phyloP scores from a whole-genome alignment of 2,329 filamentous ascomycete genomes.

The Sclerotinia spermophila region DNA sequence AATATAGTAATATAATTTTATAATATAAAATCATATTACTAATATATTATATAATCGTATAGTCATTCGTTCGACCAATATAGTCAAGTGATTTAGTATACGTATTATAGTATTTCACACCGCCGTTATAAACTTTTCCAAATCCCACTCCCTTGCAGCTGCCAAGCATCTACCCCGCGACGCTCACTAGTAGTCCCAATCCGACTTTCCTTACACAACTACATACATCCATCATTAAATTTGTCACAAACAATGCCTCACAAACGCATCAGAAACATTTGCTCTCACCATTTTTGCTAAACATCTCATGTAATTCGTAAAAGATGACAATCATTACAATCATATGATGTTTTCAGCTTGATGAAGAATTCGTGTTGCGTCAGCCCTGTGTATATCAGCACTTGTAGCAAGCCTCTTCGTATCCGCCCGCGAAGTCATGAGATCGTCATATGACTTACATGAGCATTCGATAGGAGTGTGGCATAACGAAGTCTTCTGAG shows the following conservation, averaged over 20 bases:
- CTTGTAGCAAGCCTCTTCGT: conserved; percentile 8
- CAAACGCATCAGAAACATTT: background rate
- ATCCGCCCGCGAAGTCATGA: background rate
- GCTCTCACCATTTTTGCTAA: background rate
- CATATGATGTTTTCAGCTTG: conserved; percentile 14
- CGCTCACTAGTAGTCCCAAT: background rate
- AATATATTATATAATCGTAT: too few relatives aligned
- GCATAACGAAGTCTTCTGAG: background rate
- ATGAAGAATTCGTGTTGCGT: background rate
- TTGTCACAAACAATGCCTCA: background rate
- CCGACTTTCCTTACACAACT: background rate
- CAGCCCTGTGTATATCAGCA: background rate
- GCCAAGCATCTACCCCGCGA: conserved; percentile 3
- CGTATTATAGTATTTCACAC: too few relatives aligned
- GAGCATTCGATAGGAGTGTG: background rate
- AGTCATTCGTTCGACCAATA: too few relatives aligned
- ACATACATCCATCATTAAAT: background rate
- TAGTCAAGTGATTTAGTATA: too few relatives aligned
- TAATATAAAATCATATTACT: too few relatives aligned
- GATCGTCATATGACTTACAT: background rate
- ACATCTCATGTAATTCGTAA: background rate
- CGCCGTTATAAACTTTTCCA: background rate
- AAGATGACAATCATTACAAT: background rate
- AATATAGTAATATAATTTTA: too few relatives aligned
- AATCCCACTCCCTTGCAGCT: background rate